Base-by-base conservation (phyloP, 169 alveolate genomes). In the Ophryocystis elektroscirrha region DNA sequence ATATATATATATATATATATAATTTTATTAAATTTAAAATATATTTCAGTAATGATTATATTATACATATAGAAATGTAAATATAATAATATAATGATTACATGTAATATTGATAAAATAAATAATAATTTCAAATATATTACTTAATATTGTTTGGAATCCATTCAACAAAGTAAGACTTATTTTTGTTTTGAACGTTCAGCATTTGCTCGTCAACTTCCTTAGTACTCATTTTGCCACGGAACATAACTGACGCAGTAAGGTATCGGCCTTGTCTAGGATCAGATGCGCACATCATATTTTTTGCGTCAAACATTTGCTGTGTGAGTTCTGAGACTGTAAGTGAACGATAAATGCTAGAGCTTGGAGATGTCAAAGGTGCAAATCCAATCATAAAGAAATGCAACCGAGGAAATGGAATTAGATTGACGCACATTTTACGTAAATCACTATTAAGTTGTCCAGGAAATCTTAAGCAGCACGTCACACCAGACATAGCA, bases 241-340 rank as follows among this genome's bases (percentile, higher is more conserved):
- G 84, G 89, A 88, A 90, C 79, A 85, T 73, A 36, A 94, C 96
- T 28, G 94, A 82, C 19, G 97, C 97, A 46, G 97, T 89, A 60
- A 92, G 81, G 70, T 90, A 90, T 63, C 96, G 76, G 39, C 98
- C 98, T 64, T 87, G 95, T 69, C 97, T 80, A 56, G 97, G 97
- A 71, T 90, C 97, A 36, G 94, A 80, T 24, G 97, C 97, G 76
- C 98, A 90, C 97, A 90, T 90, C 97, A 90, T 87, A 78, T 90
- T 92, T 81, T 88, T 71, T 53, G 96, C 96, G 63, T 89, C 98
- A 76, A 90, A 89, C 97, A 90, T 85, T 69, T 91, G 96, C 78
- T 89, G 94, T 36, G 97, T 89, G 46, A 93, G 83, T 65, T 93
- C 99, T 25, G 98, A 94, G 25, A 89, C 98, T 35, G 96, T 85